Percentiles rank a stretch among this genome's conserved stretches.
phyloP scores from a whole-genome alignment of 1,139 yeast genomes.

The Nakaseomyces bracarensis region DNA sequence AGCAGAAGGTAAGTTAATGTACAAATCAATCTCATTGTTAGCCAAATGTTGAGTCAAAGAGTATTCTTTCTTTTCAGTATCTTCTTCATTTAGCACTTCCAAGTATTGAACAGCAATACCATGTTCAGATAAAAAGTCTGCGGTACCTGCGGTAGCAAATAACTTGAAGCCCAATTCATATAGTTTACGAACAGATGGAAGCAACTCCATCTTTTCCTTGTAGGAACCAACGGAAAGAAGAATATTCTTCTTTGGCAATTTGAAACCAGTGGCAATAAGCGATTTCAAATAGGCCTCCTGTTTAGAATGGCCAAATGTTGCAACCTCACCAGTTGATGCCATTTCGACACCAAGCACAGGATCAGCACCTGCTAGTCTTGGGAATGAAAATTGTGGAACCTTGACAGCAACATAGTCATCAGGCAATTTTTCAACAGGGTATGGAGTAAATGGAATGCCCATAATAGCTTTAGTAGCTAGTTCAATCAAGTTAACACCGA shows the following conservation, averaged over 20 bases:
- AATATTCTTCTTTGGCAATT: constrained; percentile 89
- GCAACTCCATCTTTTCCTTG: constrained; percentile 88
- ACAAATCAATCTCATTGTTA: constrained; percentile 89
- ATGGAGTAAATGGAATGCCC: constrained; percentile 81
- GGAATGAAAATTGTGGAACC: constrained; percentile 97
- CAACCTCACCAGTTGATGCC: constrained; percentile 99
- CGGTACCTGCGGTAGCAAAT: constrained; percentile 98
- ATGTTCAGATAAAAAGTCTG: constrained; percentile 95
- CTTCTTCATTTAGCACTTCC: constrained; percentile 71
- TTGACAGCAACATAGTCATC: constrained; percentile 93
- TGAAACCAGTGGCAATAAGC: constrained; percentile 89
- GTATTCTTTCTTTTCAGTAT: constrained; percentile 79
- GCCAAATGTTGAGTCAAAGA: constrained; percentile 95
- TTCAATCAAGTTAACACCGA: constrained; percentile 93
- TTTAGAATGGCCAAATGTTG: constrained; percentile 91
- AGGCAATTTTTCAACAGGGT: constrained; percentile 83
- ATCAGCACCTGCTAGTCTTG: constrained; percentile 96
- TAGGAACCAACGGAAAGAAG: constrained; percentile 93
- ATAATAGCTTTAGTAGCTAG: constrained; percentile 95
- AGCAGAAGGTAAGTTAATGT: constrained; percentile 92
- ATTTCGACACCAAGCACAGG: constrained; percentile 98
- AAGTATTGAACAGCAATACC: constrained; percentile 89
- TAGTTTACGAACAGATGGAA: constrained; percentile 79
- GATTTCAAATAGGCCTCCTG: constrained; percentile 96
- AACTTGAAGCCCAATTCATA: constrained; percentile 79